Percentiles rank a stretch among this genome's conserved stretches.
Evolutionary conservation across 1,284 basidiomycete genomes (phyloP).

Genomic region (Heterobasidion parviporum): DNA sequence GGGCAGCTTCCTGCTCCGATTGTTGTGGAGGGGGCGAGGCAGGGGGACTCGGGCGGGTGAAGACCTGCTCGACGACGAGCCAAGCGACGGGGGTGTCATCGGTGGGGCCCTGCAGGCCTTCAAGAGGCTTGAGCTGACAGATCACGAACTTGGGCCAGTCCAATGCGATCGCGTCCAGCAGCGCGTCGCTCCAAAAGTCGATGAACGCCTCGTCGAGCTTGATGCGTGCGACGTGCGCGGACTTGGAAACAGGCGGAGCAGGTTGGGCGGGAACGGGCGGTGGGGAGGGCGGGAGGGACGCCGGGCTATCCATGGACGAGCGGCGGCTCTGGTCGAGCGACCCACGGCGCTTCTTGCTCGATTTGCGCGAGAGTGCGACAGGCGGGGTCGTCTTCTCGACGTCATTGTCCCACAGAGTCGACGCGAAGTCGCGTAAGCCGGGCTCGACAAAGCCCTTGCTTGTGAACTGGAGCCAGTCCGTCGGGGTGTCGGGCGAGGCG

Average conservation of each 20-base stretch:
- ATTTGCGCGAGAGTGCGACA: conserved; percentile 16
- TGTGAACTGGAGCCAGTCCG: conserved; percentile 43
- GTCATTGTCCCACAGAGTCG: conserved; percentile 51
- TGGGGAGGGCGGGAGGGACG: conserved; percentile 1
- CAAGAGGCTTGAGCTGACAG: conserved; percentile 46
- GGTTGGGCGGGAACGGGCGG: conserved; percentile 7
- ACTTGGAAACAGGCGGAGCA: conserved; percentile 27
- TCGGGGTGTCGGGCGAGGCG: conserved; percentile 16
- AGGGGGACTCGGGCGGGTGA: conserved; percentile 30
- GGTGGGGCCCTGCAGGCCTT: conserved; percentile 8
- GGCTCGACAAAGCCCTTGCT: conserved; percentile 51
- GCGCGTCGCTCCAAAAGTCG: background rate
- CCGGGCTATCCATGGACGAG: conserved; percentile 19
- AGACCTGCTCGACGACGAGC: conserved; percentile 59
- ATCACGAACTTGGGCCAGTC: conserved; percentile 43
- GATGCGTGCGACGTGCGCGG: conserved; percentile 37
- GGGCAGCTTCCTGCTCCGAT: conserved; percentile 6
- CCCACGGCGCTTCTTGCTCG: conserved; percentile 21
- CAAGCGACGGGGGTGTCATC: conserved; percentile 35
- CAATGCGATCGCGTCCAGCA: background rate
- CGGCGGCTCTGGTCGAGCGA: conserved; percentile 15
- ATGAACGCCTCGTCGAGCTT: conserved; percentile 64
- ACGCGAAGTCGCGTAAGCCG: conserved; percentile 36
- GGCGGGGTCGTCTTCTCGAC: conserved; percentile 48
- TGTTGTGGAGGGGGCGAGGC: conserved; percentile 17